These are phyloP conservation scores for Aegilops bicornis DNA, from an alignment of 176 grass and related monocot genomes.

Conservation along the genomic window DNA sequence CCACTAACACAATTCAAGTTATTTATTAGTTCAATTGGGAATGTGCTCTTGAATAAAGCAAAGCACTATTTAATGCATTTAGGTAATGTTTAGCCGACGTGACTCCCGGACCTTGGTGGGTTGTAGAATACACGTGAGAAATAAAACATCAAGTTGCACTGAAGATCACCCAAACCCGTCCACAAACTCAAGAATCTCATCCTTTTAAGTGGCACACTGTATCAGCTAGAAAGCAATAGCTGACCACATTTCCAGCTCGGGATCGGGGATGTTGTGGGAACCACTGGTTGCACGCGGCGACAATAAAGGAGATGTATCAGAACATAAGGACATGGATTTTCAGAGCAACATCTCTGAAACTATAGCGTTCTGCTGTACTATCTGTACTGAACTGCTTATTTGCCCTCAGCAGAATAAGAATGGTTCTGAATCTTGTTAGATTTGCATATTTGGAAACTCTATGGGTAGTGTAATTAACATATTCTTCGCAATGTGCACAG, in stretches of 20 bases:
- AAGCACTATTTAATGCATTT: not conserved
- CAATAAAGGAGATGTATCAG: not conserved
- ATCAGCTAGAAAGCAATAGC: slow-evolving; percentile 16
- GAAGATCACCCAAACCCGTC: not conserved
- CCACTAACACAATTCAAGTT: not conserved
- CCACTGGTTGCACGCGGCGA: not conserved
- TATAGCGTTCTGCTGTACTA: not conserved
- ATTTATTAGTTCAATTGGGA: not conserved
- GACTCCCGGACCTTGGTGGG: not conserved
- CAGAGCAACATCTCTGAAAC: slow-evolving; percentile 7
- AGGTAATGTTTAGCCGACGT: not conserved
- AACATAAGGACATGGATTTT: slow-evolving; percentile 12
- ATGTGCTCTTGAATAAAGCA: not conserved
- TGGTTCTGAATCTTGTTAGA: slow-evolving; percentile 2
- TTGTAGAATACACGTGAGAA: not conserved
- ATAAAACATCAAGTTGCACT: not conserved
- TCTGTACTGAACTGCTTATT: not conserved
- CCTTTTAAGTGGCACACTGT: not conserved
- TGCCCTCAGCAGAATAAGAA: not conserved
- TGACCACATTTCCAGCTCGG: not conserved
- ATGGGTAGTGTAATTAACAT: slow-evolving; percentile 13
- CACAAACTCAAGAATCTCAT: slow-evolving; percentile 13
- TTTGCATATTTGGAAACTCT: not conserved
- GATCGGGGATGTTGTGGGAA: not conserved
- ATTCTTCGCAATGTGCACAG: slow-evolving; percentile 41